phyloP scores from a whole-genome alignment of 2,329 filamentous ascomycete genomes.

The Mollisiaceae sp. region DNA sequence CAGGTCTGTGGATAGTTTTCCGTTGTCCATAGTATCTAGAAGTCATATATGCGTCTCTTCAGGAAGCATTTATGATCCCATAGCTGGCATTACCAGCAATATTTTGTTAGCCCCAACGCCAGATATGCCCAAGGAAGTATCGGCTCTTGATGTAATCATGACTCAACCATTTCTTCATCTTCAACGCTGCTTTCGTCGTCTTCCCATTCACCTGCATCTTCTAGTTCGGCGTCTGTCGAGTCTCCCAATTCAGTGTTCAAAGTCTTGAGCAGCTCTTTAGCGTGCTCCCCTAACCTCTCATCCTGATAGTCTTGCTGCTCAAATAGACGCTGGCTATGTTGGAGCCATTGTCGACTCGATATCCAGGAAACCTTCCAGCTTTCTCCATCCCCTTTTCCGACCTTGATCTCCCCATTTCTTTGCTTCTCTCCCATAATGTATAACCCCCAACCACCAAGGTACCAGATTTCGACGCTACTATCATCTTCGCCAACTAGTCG shows the following conservation, averaged over 20 bases:
- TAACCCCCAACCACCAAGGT: constrained; percentile 92
- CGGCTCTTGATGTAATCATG: constrained; percentile 38
- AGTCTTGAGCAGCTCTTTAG: constrained; percentile 68
- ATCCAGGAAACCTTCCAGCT: constrained; percentile 62
- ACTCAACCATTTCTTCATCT: constrained; percentile 58
- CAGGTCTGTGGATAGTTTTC: constrained; percentile 3
- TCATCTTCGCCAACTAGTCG: constrained; percentile 88
- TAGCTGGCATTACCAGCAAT: background rate
- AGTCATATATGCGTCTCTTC: constrained; percentile 4
- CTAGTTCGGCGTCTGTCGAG: constrained; percentile 59
- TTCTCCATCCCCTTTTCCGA: constrained; percentile 48
- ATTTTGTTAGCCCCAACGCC: background rate
- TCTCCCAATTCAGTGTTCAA: constrained; percentile 70
- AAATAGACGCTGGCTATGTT: constrained; percentile 81
- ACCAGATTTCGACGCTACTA: constrained; percentile 94
- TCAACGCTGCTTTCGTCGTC: constrained; percentile 57
- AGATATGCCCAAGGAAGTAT: background rate
- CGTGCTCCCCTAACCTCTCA: constrained; percentile 76
- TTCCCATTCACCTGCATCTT: constrained; percentile 54
- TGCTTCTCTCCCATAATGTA: constrained; percentile 78
- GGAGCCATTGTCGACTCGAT: constrained; percentile 82
- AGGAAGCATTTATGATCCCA: background rate
- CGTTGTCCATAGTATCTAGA: constrained; percentile 9
- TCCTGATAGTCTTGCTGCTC: constrained; percentile 83
- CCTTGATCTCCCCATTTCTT: constrained; percentile 48